Evolutionary conservation across 192 early-diverging fungal species (phyloP).

Genomic region (Phlyctochytrium bullatum): DNA sequence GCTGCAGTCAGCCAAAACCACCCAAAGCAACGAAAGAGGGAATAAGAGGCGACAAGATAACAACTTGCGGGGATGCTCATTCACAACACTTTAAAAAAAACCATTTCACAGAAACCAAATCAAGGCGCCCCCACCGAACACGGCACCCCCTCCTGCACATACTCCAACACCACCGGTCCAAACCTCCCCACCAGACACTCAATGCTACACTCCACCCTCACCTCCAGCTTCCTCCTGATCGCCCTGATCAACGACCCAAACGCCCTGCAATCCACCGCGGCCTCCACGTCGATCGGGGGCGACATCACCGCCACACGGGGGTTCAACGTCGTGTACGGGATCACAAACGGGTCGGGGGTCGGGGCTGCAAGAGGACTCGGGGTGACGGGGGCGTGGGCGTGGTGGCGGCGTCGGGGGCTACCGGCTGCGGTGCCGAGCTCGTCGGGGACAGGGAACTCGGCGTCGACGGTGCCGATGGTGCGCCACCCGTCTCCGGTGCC

Average conservation of each 20-base stretch:
- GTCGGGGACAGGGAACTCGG: not conserved
- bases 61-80: too few relatives aligned
- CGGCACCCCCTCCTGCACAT: not conserved
- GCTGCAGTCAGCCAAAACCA: too few relatives aligned
- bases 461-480: not conserved
- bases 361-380: too few relatives aligned
- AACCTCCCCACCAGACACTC: not conserved
- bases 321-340: too few relatives aligned
- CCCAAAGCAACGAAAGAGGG: too few relatives aligned
- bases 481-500: not conserved
- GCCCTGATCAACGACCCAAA: conserved; percentile 1
- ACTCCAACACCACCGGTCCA: not conserved
- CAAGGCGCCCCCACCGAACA: not conserved
- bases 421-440: too few relatives aligned
- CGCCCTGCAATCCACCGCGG: not conserved
- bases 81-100: too few relatives aligned
- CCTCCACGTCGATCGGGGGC: not conserved
- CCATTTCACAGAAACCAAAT: too few relatives aligned
- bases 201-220: not conserved
- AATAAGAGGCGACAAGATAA: too few relatives aligned
- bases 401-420: too few relatives aligned
- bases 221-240: not conserved
- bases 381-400: too few relatives aligned
- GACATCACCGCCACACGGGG: too few relatives aligned
- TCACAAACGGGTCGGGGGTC: not conserved